phyloP scores from a whole-genome alignment of 768 basidiomycete species.

The Phlegmacium glaucopus region DNA sequence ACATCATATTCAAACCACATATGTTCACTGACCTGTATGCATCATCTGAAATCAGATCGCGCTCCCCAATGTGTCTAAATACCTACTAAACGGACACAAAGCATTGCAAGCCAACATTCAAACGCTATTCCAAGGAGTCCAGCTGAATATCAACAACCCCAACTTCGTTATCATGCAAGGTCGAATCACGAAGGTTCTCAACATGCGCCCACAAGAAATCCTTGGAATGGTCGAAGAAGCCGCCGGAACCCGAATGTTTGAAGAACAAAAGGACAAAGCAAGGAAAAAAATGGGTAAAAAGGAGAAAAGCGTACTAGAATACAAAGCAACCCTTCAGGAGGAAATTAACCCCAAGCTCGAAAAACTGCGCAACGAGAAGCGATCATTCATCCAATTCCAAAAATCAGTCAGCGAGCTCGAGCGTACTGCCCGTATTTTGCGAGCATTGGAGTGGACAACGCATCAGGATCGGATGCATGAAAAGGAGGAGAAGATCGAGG shows the following conservation, averaged over 20 bases:
- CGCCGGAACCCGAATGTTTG: constrained; percentile 98
- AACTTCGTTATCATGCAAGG: constrained; percentile 99
- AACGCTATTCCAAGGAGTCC: constrained; percentile 92
- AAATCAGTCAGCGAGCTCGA: constrained; percentile 88
- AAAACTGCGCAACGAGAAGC: constrained; percentile 85
- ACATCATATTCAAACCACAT: too few relatives aligned
- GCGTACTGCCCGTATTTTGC: constrained; percentile 72
- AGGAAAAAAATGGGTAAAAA: constrained; percentile 96
- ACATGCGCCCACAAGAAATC: constrained; percentile 98
- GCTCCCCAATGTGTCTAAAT: constrained; percentile 91
- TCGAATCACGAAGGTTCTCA: constrained; percentile 96
- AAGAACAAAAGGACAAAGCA: constrained; percentile 96
- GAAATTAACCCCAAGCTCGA: constrained; percentile 96
- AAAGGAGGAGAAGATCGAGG: constrained; percentile 55
- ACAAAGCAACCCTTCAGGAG: constrained; percentile 73
- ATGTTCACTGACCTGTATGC: neutral
- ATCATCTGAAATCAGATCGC: constrained; percentile 59
- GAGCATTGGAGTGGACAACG: constrained; percentile 87
- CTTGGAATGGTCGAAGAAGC: constrained; percentile 99
- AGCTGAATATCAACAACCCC: constrained; percentile 99
- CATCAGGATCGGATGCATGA: constrained; percentile 46
- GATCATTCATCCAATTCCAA: constrained; percentile 85
- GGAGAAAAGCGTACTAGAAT: constrained; percentile 92
- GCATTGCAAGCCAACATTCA: constrained; percentile 82
- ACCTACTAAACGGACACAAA: constrained; percentile 95